These are phyloP conservation scores for Ogataea minuta DNA, from an alignment of 805 yeast genomes.

Conservation along the genomic window DNA sequence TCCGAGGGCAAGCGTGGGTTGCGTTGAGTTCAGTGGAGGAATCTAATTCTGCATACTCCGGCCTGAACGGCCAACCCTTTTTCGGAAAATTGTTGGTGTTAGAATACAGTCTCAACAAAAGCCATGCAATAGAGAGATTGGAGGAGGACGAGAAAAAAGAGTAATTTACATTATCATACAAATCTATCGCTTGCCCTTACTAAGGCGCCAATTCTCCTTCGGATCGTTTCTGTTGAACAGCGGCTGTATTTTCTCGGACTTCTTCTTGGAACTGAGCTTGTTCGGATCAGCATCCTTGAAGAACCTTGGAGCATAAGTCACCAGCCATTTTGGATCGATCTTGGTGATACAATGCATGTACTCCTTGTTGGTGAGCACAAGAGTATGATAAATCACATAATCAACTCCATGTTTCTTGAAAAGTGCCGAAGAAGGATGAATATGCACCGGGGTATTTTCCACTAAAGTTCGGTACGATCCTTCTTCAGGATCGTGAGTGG, in stretches of 20 bases:
- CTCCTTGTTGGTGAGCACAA: constrained; percentile 80
- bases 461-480: constrained; percentile 52
- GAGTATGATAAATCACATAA: constrained; percentile 77
- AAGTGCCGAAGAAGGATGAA: constrained; percentile 85
- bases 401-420: constrained; percentile 56
- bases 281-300: constrained; percentile 61
- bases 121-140: constrained; percentile 24
- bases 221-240: constrained; percentile 58
- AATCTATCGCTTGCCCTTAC: constrained; percentile 36
- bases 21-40: constrained; percentile 46
- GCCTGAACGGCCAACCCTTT: constrained; percentile 45
- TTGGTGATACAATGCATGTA: constrained; percentile 86
- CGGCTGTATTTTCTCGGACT: constrained; percentile 69
- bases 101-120: constrained; percentile 40
- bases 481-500: constrained; percentile 42
- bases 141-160: constrained; percentile 4
- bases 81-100: constrained; percentile 53
- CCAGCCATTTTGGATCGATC: constrained; percentile 81
- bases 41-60: constrained; percentile 50
- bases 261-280: constrained; percentile 48
- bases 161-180: not conserved
- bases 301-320: constrained; percentile 67
- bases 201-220: constrained; percentile 75
- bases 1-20: constrained; percentile 69
- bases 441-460: constrained; percentile 68